Percentiles rank a stretch among this genome's conserved stretches.
Conservation (phyloP, 805 yeast species). For the Candida oleophila region DNA sequence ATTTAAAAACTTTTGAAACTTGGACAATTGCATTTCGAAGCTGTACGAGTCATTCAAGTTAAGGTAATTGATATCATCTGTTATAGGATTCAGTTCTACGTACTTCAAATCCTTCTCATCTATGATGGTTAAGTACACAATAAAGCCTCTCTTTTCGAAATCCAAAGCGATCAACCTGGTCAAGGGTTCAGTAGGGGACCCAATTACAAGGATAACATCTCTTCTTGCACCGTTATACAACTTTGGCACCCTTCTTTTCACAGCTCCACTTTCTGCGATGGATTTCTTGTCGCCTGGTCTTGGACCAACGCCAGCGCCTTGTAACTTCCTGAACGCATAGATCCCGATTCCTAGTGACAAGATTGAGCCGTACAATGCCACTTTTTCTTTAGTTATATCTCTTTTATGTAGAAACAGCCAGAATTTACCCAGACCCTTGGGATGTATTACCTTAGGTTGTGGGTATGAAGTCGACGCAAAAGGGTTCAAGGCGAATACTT, state of each 20-base stretch:
- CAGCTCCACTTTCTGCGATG: background rate
- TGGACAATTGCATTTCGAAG: constrained; percentile 47
- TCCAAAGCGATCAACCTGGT: constrained; percentile 70
- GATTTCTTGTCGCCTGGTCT: constrained; percentile 2
- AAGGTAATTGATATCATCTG: constrained; percentile 68
- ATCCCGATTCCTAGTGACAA: constrained; percentile 27
- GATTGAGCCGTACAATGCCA: constrained; percentile 12
- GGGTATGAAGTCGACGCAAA: constrained; percentile 2
- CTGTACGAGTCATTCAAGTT: constrained; percentile 48
- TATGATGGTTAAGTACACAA: constrained; percentile 74
- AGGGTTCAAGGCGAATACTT: constrained; percentile 7
- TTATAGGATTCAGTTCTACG: constrained; percentile 54
- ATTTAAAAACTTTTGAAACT: constrained; percentile 48
- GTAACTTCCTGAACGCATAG: background rate
- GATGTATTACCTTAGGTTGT: background rate
- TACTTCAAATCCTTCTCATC: constrained; percentile 56
- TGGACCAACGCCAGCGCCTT: background rate
- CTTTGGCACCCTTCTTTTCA: constrained; percentile 56
- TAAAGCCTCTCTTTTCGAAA: constrained; percentile 75
- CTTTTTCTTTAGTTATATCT: constrained; percentile 3
- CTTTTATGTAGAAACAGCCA: constrained; percentile 1
- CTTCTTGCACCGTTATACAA: constrained; percentile 69
- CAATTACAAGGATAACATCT: constrained; percentile 73
- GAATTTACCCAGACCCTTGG: background rate
- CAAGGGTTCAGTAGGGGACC: constrained; percentile 74